Evolutionary conservation across 768 basidiomycete genomes (phyloP).

Genomic region (Boletus tomentosulus): DNA sequence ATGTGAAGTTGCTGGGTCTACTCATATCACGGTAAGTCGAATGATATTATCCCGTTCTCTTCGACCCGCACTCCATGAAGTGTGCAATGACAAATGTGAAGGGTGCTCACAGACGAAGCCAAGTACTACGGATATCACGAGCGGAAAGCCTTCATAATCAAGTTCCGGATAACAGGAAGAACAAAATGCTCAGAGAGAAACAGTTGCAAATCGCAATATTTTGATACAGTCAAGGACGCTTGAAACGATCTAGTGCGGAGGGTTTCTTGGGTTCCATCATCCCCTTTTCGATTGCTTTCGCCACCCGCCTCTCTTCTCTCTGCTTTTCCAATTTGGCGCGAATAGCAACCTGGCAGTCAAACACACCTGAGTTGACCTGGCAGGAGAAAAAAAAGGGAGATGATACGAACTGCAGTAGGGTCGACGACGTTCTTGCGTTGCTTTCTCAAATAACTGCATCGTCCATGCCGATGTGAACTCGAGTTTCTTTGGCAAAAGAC

Average conservation of each 20-base stretch:
- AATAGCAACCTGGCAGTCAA: slow-evolving; percentile 45
- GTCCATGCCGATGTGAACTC: neutral
- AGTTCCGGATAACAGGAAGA: too few relatives aligned
- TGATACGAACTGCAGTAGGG: slow-evolving; percentile 56
- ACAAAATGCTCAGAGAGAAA: neutral
- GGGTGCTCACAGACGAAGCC: too few relatives aligned
- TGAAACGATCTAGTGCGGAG: slow-evolving; percentile 36
- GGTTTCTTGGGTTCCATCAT: slow-evolving; percentile 27
- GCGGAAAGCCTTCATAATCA: too few relatives aligned
- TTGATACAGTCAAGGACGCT: slow-evolving; percentile 13
- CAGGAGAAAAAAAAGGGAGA: neutral
- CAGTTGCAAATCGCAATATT: neutral
- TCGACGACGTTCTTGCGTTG: slow-evolving; percentile 95
- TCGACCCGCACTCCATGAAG: too few relatives aligned
- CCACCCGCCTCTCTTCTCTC: slow-evolving; percentile 40
- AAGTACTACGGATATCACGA: too few relatives aligned
- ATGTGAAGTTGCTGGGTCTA: too few relatives aligned
- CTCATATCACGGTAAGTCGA: too few relatives aligned
- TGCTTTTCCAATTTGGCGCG: slow-evolving; percentile 64
- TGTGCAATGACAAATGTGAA: too few relatives aligned
- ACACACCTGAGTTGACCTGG: neutral
- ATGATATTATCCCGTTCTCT: too few relatives aligned
- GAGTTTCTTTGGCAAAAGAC: neutral
- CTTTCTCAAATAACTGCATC: slow-evolving; percentile 66
- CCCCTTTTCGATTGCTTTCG: slow-evolving; percentile 33